Evolutionary conservation across 805 yeast genomes (phyloP).

Genomic region (Candida maesae): DNA sequence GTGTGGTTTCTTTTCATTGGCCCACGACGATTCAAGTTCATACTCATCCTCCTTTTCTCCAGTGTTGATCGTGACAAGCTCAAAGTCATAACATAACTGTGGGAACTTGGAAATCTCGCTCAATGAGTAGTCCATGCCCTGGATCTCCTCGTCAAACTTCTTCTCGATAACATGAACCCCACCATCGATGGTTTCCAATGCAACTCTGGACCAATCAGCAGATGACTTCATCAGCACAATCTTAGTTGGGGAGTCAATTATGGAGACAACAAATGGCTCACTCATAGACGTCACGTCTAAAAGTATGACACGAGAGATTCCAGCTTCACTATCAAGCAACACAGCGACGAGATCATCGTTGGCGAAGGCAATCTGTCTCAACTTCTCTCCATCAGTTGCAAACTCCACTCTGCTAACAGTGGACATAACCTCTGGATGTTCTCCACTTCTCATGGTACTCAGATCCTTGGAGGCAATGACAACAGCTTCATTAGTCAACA

Average conservation of each 20-base stretch:
- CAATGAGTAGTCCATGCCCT: slow-evolving; percentile 29
- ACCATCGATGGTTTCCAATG: slow-evolving; percentile 64
- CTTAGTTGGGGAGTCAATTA: slow-evolving; percentile 45
- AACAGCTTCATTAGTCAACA: slow-evolving; percentile 45
- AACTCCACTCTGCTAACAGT: slow-evolving; percentile 30
- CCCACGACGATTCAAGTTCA: slow-evolving; percentile 27
- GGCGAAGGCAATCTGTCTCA: slow-evolving; percentile 63
- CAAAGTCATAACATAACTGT: slow-evolving; percentile 61
- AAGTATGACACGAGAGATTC: slow-evolving; percentile 46
- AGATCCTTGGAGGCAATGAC: slow-evolving; percentile 45
- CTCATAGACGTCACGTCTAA: slow-evolving; percentile 42
- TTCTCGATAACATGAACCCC: slow-evolving; percentile 40
- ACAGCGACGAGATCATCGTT: slow-evolving; percentile 52
- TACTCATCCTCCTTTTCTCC: slow-evolving; percentile 11
- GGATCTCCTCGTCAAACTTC: slow-evolving; percentile 15
- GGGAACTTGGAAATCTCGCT: slow-evolving; percentile 52
- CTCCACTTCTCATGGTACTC: slow-evolving; percentile 42
- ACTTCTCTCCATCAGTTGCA: slow-evolving; percentile 38
- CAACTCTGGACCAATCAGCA: slow-evolving; percentile 47
- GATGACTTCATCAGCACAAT: slow-evolving; percentile 53
- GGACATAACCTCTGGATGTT: slow-evolving; percentile 38
- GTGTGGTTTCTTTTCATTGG: slow-evolving; percentile 24
- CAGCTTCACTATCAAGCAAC: slow-evolving; percentile 47
- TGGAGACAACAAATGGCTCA: slow-evolving; percentile 38
- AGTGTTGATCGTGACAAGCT: slow-evolving; percentile 36